Conservation (phyloP, 2,329 filamentous ascomycete species). For the Trichoderma koningii region DNA sequence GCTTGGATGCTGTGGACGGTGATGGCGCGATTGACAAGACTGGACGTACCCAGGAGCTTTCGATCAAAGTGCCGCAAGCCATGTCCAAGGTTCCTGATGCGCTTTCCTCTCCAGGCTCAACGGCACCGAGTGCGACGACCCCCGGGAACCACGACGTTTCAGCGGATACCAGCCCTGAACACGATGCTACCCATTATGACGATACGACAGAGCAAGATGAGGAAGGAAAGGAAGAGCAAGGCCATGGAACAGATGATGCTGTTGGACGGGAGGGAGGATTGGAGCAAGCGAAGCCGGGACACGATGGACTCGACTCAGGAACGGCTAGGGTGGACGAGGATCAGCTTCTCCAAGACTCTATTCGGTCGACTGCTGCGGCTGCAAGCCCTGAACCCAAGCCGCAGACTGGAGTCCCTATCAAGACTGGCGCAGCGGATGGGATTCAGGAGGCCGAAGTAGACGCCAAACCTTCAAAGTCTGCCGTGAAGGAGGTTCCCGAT, state of each 20-base stretch:
- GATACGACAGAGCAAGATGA: slow-evolving; percentile 18
- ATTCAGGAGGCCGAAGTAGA: slow-evolving; percentile 8
- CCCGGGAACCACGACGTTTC: slow-evolving; percentile 68
- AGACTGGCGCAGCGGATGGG: slow-evolving; percentile 18
- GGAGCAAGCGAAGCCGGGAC: slow-evolving; percentile 32
- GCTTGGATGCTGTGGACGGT: neutral
- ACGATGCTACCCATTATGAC: slow-evolving; percentile 63
- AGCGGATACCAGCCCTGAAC: slow-evolving; percentile 72
- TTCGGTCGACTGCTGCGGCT: slow-evolving; percentile 36
- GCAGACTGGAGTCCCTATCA: slow-evolving; percentile 2
- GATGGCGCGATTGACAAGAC: neutral
- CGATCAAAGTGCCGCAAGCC: slow-evolving; percentile 37
- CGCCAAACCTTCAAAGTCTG: neutral
- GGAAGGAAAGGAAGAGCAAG: slow-evolving; percentile 45
- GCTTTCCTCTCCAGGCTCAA: slow-evolving; percentile 63
- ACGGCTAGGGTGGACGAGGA: slow-evolving; percentile 42
- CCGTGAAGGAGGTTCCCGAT: slow-evolving; percentile 41
- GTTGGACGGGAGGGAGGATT: neutral
- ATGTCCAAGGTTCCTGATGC: slow-evolving; percentile 45
- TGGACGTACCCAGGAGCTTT: slow-evolving; percentile 29
- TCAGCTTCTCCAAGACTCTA: slow-evolving; percentile 49
- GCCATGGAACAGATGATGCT: slow-evolving; percentile 31
- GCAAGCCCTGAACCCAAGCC: slow-evolving; percentile 25
- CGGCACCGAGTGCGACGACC: slow-evolving; percentile 72
- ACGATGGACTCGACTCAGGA: slow-evolving; percentile 13